phyloP scores from a whole-genome alignment of 306 rosid species.

The Pterocarpus santalinus region DNA sequence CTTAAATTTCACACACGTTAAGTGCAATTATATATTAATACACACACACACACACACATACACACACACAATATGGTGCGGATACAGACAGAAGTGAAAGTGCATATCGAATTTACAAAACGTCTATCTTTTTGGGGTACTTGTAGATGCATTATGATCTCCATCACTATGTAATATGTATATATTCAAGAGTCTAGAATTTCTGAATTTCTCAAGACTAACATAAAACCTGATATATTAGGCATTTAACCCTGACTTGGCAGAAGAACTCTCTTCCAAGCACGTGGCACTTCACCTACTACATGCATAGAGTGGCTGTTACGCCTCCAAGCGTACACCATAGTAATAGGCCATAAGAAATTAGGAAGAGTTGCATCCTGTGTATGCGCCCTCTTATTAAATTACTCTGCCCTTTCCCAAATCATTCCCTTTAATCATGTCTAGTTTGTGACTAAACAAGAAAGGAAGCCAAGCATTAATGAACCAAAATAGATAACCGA shows the following conservation, averaged over 20 bases:
- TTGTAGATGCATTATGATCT: no score
- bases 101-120: no score
- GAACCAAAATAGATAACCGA: constrained; percentile 46
- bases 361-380: not conserved
- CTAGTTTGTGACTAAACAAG: constrained; percentile 35
- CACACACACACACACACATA: not conserved
- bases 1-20: not conserved
- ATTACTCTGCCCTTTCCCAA: not conserved
- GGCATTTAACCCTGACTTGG: not conserved
- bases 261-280: constrained; percentile 1
- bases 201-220: constrained; percentile 5
- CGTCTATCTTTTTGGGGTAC: no score
- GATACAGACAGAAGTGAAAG: not conserved
- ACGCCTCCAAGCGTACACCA: constrained; percentile 5
- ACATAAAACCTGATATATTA: constrained; percentile 22
- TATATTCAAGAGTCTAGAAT: not conserved
- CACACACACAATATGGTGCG: not conserved
- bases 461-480: constrained; percentile 44
- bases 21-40: no score
- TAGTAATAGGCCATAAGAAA: not conserved
- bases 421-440: constrained; percentile 40
- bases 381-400: not conserved
- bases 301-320: constrained; percentile 39
- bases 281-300: constrained; percentile 22
- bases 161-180: no score